Conservation (phyloP, 1,139 yeast species). For the Ogataea hybrid region DNA sequence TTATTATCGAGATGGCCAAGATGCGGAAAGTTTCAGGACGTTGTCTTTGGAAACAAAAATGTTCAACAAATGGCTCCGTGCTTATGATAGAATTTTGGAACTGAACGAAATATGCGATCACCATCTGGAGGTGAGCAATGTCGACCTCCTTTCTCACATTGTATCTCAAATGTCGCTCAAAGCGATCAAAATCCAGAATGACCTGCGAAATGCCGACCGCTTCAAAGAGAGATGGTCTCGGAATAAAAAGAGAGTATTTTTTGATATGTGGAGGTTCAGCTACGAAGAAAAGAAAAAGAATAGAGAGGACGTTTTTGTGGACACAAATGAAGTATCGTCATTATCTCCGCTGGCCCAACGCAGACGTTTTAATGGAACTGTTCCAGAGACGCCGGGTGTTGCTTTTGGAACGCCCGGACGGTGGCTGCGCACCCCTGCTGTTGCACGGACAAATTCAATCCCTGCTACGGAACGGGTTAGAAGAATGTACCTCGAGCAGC, state of each 20-base stretch:
- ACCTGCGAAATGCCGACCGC: slow-evolving; percentile 25
- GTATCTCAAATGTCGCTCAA: slow-evolving; percentile 28
- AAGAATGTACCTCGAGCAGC: slow-evolving; percentile 26
- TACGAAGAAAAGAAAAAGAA: too few species aligned
- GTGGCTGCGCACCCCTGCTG: slow-evolving; percentile 15
- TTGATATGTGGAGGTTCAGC: too few species aligned
- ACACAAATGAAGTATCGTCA: slow-evolving; percentile 8
- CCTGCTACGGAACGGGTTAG: slow-evolving; percentile 32
- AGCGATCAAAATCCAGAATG: slow-evolving; percentile 26
- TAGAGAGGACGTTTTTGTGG: too few species aligned
- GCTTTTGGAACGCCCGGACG: slow-evolving; percentile 12
- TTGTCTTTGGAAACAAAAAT: slow-evolving; percentile 12
- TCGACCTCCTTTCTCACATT: slow-evolving; percentile 19
- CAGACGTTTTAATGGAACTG: slow-evolving; percentile 11
- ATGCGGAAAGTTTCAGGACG: slow-evolving; percentile 15
- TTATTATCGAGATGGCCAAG: slow-evolving; percentile 1
- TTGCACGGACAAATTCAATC: slow-evolving; percentile 7
- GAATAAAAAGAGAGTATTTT: too few species aligned
- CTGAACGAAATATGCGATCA: slow-evolving; percentile 20
- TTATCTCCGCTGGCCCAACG: slow-evolving; percentile 20
- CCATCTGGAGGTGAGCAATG: slow-evolving; percentile 25
- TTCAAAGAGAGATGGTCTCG: too few species aligned
- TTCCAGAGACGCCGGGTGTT: slow-evolving; percentile 8
- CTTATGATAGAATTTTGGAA: slow-evolving; percentile 20
- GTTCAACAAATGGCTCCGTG: slow-evolving; percentile 23